Evolutionary conservation across 306 rosid genomes (phyloP), one percentile per base, ranked within the genome.

Genomic region (Cucumis hystrix): DNA sequence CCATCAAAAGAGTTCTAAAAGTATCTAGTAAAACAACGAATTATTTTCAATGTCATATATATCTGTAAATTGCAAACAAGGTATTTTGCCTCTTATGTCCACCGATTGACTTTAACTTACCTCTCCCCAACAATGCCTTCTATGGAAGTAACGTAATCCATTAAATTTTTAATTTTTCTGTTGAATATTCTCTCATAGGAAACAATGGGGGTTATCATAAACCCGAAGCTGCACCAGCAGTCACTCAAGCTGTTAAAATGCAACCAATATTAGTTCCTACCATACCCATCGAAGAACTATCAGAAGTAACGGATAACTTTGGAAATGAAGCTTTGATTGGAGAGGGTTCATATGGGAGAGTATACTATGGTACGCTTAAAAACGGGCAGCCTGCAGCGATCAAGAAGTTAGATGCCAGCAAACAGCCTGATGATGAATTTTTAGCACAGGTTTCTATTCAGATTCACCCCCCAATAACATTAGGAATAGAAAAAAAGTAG

Each of bases 341-440:
- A 20, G 79, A 76, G 25, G 79, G 79, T 21, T 76, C 79, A 40
- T 76, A 76, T 59, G 79, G 79, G 17, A 59, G 79, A 43, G 79
- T 76, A 59, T 76, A 59, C 39, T 41, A 58, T 18, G 79, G 79
- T 41, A 9, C 4, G n/a, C 79, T 76, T 60, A 76, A 59, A 45
- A 76, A 33, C 3, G 70, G 41, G 79, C 79, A 76, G 69, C 79
- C 57, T 41, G 79, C 69, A 20, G 79, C 79, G 2, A 76, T 76
- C 69, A 76, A 76, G 70, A 76, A 76, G 41, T 21, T 76, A 41
- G 79, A 76, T 59, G 57, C 68, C 16, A 76, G 79, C 56, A 76
- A 76, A 76, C 79, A 76, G 56, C 79, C 69, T 21, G 56, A 76
- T 76, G 79, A 76, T 41, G 79, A 76, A 33, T 76, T 76, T 25